These are phyloP conservation scores for Sporopachydermia quercuum DNA, from an alignment of 805 yeast species.

Conservation along the genomic window DNA sequence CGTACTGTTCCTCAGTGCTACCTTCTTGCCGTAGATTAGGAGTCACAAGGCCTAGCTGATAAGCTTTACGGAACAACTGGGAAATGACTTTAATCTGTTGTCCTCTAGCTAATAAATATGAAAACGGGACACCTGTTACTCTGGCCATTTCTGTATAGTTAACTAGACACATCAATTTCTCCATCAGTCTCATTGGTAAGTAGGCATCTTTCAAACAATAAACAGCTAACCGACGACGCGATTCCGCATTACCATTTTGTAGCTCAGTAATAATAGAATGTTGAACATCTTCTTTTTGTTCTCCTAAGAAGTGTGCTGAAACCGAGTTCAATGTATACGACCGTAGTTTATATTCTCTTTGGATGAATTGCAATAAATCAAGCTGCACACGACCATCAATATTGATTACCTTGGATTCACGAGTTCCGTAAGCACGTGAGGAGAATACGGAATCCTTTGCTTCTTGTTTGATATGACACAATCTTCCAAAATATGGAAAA, in stretches of 20 bases:
- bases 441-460: constrained; percentile 72
- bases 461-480: constrained; percentile 54
- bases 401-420: constrained; percentile 82
- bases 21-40: constrained; percentile 82
- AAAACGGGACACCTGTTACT: constrained; percentile 96
- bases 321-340: constrained; percentile 93
- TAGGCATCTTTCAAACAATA: constrained; percentile 95
- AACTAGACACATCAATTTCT: constrained; percentile 89
- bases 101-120: constrained; percentile 78
- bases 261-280: constrained; percentile 91
- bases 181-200: constrained; percentile 73
- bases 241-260: constrained; percentile 84
- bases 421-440: constrained; percentile 91
- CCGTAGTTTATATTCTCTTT: constrained; percentile 87
- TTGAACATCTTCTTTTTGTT: constrained; percentile 96
- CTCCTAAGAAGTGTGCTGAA: constrained; percentile 83
- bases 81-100: constrained; percentile 97
- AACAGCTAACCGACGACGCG: constrained; percentile 89
- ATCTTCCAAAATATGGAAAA: constrained; percentile 83
- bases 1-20: constrained; percentile 77
- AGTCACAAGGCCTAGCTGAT: constrained; percentile 70
- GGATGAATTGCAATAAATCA: constrained; percentile 83
- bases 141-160: constrained; percentile 99
- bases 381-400: constrained; percentile 94
- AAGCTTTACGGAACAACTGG: constrained; percentile 85